These are phyloP conservation scores for Stachybotrys elegans DNA, from an alignment of 2,329 filamentous ascomycete species.

Conservation along the genomic window DNA sequence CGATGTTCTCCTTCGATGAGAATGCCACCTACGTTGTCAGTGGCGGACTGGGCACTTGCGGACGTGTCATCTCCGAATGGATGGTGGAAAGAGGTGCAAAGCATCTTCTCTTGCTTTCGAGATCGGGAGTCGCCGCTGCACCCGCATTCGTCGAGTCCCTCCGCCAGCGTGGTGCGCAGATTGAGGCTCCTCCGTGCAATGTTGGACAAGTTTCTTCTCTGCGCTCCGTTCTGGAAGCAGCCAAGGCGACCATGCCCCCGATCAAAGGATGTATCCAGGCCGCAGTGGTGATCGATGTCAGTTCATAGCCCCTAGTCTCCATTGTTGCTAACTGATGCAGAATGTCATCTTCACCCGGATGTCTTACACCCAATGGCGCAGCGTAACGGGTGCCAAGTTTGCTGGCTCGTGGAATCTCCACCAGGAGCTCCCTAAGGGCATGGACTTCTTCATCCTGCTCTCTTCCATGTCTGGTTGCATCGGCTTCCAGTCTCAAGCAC, in stretches of 20 bases:
- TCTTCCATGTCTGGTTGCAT: constrained; percentile 28
- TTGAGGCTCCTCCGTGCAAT: constrained; percentile 12
- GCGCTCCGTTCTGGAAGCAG: constrained; percentile 8
- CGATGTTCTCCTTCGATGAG: neutral
- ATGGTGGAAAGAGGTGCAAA: constrained; percentile 14
- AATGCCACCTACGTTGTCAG: constrained; percentile 14
- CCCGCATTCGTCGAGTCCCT: constrained; percentile 12
- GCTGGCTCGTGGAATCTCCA: constrained; percentile 25
- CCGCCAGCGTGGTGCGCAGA: constrained; percentile 3
- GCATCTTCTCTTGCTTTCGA: constrained; percentile 22
- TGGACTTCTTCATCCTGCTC: constrained; percentile 34
- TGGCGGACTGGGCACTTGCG: constrained; percentile 18
- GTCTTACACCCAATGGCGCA: too few species aligned
- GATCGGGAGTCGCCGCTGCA: constrained; percentile 22
- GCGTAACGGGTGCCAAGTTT: too few species aligned
- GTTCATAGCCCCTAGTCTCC: too few species aligned
- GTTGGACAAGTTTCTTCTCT: constrained; percentile 8
- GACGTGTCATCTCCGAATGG: constrained; percentile 14
- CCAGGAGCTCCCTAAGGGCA: neutral
- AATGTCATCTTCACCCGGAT: too few species aligned
- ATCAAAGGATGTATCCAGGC: constrained; percentile 22
- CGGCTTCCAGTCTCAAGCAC: constrained; percentile 28
- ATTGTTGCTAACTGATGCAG: too few species aligned
- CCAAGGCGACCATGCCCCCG: constrained; percentile 10
- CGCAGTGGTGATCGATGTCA: constrained; percentile 19